Evolutionary conservation across 805 yeast species (phyloP), one percentile per base, ranked within the genome.

Genomic region (Kodamaea hsintzibuensis): DNA sequence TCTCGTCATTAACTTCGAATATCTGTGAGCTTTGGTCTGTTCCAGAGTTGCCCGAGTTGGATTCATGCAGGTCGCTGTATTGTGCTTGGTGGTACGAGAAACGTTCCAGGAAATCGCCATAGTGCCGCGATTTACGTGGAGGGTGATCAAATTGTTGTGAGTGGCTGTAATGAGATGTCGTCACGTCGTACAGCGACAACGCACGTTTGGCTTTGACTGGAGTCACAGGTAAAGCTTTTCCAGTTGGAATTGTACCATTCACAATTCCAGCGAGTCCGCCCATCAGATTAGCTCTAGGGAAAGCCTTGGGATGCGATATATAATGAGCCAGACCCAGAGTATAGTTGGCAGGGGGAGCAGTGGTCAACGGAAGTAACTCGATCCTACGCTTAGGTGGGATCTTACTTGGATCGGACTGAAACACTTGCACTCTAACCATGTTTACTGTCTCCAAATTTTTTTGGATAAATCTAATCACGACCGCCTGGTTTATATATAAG

Each of bases 371-470:
- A 3, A 47, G 44, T 40, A 50, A 39, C 46, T 45, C 42, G 30
- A 37, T 43, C 46, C 49, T 19, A 8, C 49, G 38, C 40, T 50
- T 50, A n/a, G 53, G 53, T 27, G 53, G 49, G 8, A 50, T 50
- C 47, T 50, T 50, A 18, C 39, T 45, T 27, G 48, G 53, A 37
- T 50, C 53, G 42, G 53, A 37, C 44, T 45, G 42, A 38, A 50
- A 50, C 5, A 50, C 53, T 50, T 50, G 53, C 12, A 50, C 49
- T 50, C 53, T 44, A 14, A 50, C 49, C 49, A 46, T 44, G 13
- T 27, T 18, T 17, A 9, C 37, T 18, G 14, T n/a, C 19, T 38
- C 42, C 19, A 30, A 30, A 7, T 40, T 40, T 14, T 17, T 19
- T 14, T 40, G 7, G 5, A 6, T 17, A 7, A 12, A 30, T 30